Evolutionary conservation across 108 stramenopile genomes (phyloP), one percentile per base, ranked within the genome.

Genomic region (Cyclostephanos tholiformis): DNA sequence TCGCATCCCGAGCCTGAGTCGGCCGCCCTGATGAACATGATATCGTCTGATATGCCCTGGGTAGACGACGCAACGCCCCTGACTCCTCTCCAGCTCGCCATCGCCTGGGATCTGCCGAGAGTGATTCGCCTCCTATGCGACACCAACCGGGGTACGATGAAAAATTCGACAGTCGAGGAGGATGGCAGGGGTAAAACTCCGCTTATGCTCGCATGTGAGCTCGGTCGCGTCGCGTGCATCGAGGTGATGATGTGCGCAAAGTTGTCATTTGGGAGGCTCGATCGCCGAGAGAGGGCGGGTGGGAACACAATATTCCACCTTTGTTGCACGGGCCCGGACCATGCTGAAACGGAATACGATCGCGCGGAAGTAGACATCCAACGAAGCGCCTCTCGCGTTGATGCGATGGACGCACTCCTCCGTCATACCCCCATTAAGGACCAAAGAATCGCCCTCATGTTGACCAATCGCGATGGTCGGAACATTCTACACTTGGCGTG

Each of bases 401-500:
- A 67, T 43, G 59, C 71, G 8, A 35, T 80, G 10, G 67, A 73
- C 46, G 43, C 60, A 0, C 72, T 80, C 22, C 41, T 80, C 22
- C 55, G 32, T 14, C 53, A 69, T 22, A 72, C 76, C 41, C 74
- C 79, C 13, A 71, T 65, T 49, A 46, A 48, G 69, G 12, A 65
- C 55, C 52, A 86, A 78, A 75, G 63, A 43, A 49, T 67, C 19
- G 52, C 73, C 6, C 48, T 92, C 26, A 22, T 87, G n/a, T 63
- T 65, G 7, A 71, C 68, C 50, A 93, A 93, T 71, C 36, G 71
- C 26, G 16, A 66, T 5, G 68, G 79, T 30, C 77, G 85, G 53
- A 91, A 85, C 32, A 27, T 86, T 4, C 55, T 90, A 17, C 92
- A 93, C 63, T 32, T 88, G 9, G 89, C 88, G 44, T 93, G 89